A percentile compares a stretch with the other conserved stretches of the same genome.
Evolutionary conservation across 805 yeast species (phyloP).

Genomic region (Metschnikowia baotianmanensis): DNA sequence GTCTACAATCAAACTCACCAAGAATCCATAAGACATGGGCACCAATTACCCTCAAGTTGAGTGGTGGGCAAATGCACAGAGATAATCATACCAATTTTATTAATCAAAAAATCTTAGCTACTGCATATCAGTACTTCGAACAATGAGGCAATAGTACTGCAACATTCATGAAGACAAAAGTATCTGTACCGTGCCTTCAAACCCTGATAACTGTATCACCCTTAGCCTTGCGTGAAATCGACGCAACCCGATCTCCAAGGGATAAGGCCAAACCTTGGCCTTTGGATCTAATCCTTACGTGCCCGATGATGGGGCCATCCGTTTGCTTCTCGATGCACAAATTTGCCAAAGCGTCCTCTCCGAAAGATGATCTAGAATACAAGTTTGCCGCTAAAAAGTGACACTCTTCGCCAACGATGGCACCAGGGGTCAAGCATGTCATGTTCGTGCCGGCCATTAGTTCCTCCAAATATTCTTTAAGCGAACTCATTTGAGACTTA

Average conservation of each 20-base stretch:
- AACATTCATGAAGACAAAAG: background rate
- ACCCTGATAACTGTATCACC: conserved; percentile 15
- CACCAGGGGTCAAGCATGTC: conserved; percentile 91
- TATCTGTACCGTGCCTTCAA: conserved; percentile 2
- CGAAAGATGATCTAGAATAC: conserved; percentile 89
- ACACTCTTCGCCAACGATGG: conserved; percentile 85
- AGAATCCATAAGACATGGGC: too few relatives aligned
- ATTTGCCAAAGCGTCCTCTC: conserved; percentile 97
- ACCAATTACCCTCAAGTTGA: too few relatives aligned
- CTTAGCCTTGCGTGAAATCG: conserved; percentile 57
- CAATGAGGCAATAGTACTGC: too few relatives aligned
- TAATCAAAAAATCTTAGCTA: too few relatives aligned
- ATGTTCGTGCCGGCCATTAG: conserved; percentile 84
- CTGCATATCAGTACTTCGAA: too few relatives aligned
- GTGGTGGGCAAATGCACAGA: too few relatives aligned
- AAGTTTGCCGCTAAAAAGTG: conserved; percentile 91
- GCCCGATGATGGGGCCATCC: conserved; percentile 80
- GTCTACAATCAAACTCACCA: too few relatives aligned
- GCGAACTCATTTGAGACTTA: conserved; percentile 60
- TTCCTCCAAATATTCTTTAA: conserved; percentile 75
- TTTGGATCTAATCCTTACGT: conserved; percentile 93
- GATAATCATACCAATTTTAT: too few relatives aligned
- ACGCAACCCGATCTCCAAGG: conserved; percentile 90
- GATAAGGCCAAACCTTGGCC: conserved; percentile 97
- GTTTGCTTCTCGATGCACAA: conserved; percentile 83